Evolutionary conservation across 2,329 filamentous ascomycete species (phyloP), one percentile per base, ranked within the genome.

Genomic region (Aspergillus sp.): DNA sequence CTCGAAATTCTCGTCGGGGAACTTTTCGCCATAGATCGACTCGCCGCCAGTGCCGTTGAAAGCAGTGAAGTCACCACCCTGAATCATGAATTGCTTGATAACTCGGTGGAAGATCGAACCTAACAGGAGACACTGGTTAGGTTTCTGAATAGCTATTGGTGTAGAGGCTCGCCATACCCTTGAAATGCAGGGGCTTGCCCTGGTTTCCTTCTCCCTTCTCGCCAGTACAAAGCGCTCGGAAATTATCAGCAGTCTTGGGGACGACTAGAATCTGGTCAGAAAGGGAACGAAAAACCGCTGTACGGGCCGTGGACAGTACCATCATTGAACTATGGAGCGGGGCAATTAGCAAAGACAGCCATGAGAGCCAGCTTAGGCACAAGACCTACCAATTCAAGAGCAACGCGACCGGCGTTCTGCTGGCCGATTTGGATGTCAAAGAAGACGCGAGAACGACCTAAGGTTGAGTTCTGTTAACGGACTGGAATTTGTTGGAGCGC

Each of bases 61-160:
- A 55, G 86, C 88, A 49, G 93, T 99, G 76, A 99, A 99, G 77
- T 98, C 95, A 77, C 95, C 93, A 72, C 95, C 93, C 80, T 97
- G 90, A 71, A 97, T 95, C 93, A 99, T 98, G 79, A 99, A 99
- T 70, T 90, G 86, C 83, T 97, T 97, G 81, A 99, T 99, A 64
- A 99, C 90, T 51, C 93, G 90, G 82, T 99, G 93, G 83, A 99
- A 98, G 67, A 80, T 82, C 60, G 90, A 96, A 66, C 91, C 89
- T 80, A 57, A 33, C 22, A 40, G 15, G 48, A 42, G 50, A 17
- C 37, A 44, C n/a, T 19, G 17, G 45, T 58, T 13, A 54, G 33
- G 42, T 40, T 51, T 20, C 30, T 22, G n/a, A 20, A 12, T 34
- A 42, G 15, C 30, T 24, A 15, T 34, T 17, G 17, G 45, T 22